A percentile compares a stretch with the other conserved stretches of the same genome.
These are phyloP conservation scores for Boletus smithii DNA, from an alignment of 1,284 basidiomycete genomes.

Conservation along the genomic window DNA sequence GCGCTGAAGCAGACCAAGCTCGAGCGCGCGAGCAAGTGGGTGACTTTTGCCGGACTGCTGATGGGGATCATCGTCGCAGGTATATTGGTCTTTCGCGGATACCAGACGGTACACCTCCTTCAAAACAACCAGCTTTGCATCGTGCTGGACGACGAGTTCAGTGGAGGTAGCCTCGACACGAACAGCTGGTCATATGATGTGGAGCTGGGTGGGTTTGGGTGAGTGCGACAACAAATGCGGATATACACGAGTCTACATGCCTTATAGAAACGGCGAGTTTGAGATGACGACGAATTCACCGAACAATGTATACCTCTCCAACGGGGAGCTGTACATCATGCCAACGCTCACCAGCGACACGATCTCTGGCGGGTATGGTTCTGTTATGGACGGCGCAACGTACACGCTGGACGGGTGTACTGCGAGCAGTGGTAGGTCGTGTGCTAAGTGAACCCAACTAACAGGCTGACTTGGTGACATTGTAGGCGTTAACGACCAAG, in stretches of 20 bases:
- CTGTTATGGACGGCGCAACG: conserved; percentile 60
- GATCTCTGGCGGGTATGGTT: conserved; percentile 46
- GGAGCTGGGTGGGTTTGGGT: conserved; percentile 74
- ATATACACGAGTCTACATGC: conserved; percentile 5
- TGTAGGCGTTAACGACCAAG: conserved; percentile 13
- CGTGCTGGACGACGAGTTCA: conserved; percentile 70
- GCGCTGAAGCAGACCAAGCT: conserved; percentile 31
- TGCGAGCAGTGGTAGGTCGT: conserved; percentile 22
- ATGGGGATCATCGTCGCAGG: conserved; percentile 44
- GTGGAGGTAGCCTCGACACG: conserved; percentile 43
- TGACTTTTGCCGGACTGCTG: conserved; percentile 43
- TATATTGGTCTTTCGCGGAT: conserved; percentile 30
- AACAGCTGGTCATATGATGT: conserved; percentile 65
- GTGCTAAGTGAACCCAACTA: conserved; percentile 16
- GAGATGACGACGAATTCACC: conserved; percentile 68
- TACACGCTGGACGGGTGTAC: conserved; percentile 72
- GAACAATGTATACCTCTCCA: conserved; percentile 67
- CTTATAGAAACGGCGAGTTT: conserved; percentile 68
- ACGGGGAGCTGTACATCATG: conserved; percentile 73
- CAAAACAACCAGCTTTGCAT: conserved; percentile 51
- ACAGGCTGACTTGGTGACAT: not conserved
- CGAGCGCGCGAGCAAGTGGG: conserved; percentile 40
- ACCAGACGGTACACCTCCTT: conserved; percentile 38
- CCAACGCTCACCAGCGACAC: conserved; percentile 75
- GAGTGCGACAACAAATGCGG: conserved; percentile 22